Conservation (phyloP, 2,329 filamentous ascomycete species). For the Kalmusia sp. region DNA sequence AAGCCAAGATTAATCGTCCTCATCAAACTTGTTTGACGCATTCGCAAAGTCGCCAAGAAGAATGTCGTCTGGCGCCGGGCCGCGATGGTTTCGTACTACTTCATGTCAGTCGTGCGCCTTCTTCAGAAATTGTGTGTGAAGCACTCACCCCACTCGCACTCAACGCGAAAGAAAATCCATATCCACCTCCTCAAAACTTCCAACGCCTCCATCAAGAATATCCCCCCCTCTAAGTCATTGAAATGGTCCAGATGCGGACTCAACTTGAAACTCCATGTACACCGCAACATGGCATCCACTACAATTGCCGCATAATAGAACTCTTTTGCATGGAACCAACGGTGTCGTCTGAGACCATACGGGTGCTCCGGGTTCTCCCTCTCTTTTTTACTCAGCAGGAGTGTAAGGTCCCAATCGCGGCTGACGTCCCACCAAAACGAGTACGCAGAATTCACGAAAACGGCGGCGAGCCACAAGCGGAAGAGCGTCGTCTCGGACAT, state of each 20-base stretch:
- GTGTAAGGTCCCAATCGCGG: constrained; percentile 93
- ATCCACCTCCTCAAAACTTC: constrained; percentile 91
- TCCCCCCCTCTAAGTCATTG: constrained; percentile 84
- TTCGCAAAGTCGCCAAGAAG: constrained; percentile 70
- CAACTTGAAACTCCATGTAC: constrained; percentile 90
- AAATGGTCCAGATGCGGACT: constrained; percentile 82
- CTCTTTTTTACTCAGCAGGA: constrained; percentile 69
- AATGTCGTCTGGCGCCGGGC: constrained; percentile 70
- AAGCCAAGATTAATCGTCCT: constrained; percentile 54
- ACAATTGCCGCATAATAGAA: constrained; percentile 84
- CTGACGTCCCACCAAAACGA: constrained; percentile 99
- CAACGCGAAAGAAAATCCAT: constrained; percentile 95
- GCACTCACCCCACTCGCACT: constrained; percentile 84
- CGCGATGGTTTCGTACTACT: constrained; percentile 62
- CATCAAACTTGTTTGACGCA: constrained; percentile 63
- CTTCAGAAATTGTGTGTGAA: neutral
- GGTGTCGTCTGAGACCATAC: constrained; percentile 77
- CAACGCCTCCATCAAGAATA: constrained; percentile 85
- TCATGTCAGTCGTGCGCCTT: constrained; percentile 15
- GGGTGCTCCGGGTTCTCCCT: constrained; percentile 71
- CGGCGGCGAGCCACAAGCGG: constrained; percentile 69
- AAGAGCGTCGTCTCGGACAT: constrained; percentile 64
- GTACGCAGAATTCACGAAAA: constrained; percentile 85
- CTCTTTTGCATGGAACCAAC: constrained; percentile 73
- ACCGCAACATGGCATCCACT: constrained; percentile 81